Conservation (phyloP, 495 filamentous ascomycete genomes). For the Penicillium manginii region DNA sequence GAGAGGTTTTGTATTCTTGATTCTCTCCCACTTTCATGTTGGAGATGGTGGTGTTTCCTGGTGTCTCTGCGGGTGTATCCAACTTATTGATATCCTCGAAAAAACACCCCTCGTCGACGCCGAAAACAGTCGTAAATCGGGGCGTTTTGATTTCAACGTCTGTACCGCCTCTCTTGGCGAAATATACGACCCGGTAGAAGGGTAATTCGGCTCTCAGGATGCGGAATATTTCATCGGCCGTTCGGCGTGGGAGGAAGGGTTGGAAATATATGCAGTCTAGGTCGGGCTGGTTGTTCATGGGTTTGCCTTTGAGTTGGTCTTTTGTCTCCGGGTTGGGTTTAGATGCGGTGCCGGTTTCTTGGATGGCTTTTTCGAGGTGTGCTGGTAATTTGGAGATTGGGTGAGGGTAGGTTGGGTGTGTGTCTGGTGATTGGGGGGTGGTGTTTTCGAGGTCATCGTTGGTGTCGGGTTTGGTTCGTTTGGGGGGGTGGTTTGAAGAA, state of each 20-base stretch:
- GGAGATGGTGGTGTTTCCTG: conserved; percentile 10
- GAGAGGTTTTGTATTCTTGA: not conserved
- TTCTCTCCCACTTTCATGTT: not conserved
- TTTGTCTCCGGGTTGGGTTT: too few species aligned
- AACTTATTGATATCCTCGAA: not conserved
- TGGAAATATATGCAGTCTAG: conserved; percentile 71
- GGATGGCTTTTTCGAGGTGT: conserved; percentile 39
- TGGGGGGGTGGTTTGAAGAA: conserved; percentile 30
- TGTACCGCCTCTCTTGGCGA: conserved; percentile 59
- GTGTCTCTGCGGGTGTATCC: conserved; percentile 32
- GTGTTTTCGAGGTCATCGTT: not conserved
- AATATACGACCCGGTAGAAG: conserved; percentile 75
- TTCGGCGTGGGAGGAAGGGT: conserved; percentile 59
- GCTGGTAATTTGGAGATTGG: conserved; percentile 59
- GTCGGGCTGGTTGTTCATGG: conserved; percentile 63
- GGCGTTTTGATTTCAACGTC: conserved; percentile 69
- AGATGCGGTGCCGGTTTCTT: conserved; percentile 17
- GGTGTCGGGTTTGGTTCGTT: conserved; percentile 22
- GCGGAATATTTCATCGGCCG: conserved; percentile 62
- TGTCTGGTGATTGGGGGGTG: conserved; percentile 13
- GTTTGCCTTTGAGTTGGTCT: conserved; percentile 12
- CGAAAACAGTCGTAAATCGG: conserved; percentile 73
- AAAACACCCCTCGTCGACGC: conserved; percentile 54
- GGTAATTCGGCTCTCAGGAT: conserved; percentile 65
- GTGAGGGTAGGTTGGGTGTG: conserved; percentile 65